Base-by-base conservation (phyloP, 108 stramenopile genomes). In the Schizochytrium sp. region DNA sequence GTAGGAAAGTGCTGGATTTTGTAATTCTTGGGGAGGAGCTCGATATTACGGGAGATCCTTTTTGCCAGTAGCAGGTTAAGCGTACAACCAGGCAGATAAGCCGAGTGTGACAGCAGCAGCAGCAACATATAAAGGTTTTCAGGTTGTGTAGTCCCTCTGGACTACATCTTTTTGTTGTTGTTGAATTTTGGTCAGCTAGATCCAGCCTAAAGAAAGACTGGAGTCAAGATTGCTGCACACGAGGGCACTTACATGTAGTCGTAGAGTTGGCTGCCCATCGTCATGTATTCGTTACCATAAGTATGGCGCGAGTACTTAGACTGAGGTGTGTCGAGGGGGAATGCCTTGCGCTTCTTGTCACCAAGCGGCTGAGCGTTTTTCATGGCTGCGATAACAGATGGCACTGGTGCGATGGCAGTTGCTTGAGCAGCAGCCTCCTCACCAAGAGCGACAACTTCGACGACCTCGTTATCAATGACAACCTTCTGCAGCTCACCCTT, bases 381-480 rank as follows among this genome's bases (percentile, higher is more conserved):
- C 64, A 69, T 69, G 64, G 64, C 64, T 38, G 64, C 64, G 15
- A 69, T 69, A 44, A 69, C 64, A 38, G 64, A 69, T 2, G 64
- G 64, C 7, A 69, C 64, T 2, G 64, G 64, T 38, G 64, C 64
- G 64, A 69, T 69, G 5, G 64, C 64, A 8, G 64, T 69, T 44
- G 64, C 64, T 44, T 69, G 64, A 38, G 64, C 64, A 38, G 64
- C 64, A 15, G 64, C 64, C 64, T 69, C 64, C 64, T 69, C 64
- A 3, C 64, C 64, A 38, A 69, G 64, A 28, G 64, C 64, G 2
- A 83, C 50, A 40, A 83, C 50, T 53, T 83, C 76, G 4, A 83
- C 76, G 47, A 55, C 50, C 76, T 83, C 76, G 28, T 83, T 83
- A 53, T 55, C 76, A 40, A 83, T 83, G 45, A 55, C 13, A 53